Evolutionary conservation across 2,329 filamentous ascomycete genomes (phyloP), one percentile per base, ranked within the genome.

Genomic region (Fusarium sp.): DNA sequence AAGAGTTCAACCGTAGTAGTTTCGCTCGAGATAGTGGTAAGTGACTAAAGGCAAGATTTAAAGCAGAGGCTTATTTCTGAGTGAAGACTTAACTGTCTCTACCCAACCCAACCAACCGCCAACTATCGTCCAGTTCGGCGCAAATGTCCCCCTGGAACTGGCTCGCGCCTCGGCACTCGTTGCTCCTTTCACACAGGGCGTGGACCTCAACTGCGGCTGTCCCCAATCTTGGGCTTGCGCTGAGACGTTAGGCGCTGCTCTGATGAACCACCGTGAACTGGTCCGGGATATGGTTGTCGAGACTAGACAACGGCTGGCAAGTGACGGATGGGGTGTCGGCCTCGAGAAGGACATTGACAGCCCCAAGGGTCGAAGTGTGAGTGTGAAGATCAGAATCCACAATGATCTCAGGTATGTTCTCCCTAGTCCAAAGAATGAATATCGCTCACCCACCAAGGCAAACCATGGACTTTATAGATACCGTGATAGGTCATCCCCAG

Each of bases 151-250:
- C 9, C 74, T 83, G 6, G 91, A 93, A 76, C 83, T 92, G 46
- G 83, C 87, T 16, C 85, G 90, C 30, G 89, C 90, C 13, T 85
- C 90, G 0, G 83, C 85, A 24, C 84, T 92, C 49, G 87, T 88
- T 4, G 86, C 85, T 0, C 90, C 90, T 3, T 88, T 82, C 75
- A 86, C 88, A 55, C 86, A 85, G 72, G 91, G 91, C 67, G 85
- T 92, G 5, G 89, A 92, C 73, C 82, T 92, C 43, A 92, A 92
- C 80, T 93, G 91, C 77, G 91, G 91, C 13, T 93, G 91, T 74
- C 91, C 91, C 10, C 91, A 93, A 78, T 87, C 87, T 8, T 92
- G 91, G 91, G 90, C 91, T 0, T 91, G 91, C 73, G 87, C 89
- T 44, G 88, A 90, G 77, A 87, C 84, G 2, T 83, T 93, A 5